Evolutionary conservation across 2,329 filamentous ascomycete species (phyloP), one percentile per base, ranked within the genome.

Genomic region (Thermoascus crustaceus): DNA sequence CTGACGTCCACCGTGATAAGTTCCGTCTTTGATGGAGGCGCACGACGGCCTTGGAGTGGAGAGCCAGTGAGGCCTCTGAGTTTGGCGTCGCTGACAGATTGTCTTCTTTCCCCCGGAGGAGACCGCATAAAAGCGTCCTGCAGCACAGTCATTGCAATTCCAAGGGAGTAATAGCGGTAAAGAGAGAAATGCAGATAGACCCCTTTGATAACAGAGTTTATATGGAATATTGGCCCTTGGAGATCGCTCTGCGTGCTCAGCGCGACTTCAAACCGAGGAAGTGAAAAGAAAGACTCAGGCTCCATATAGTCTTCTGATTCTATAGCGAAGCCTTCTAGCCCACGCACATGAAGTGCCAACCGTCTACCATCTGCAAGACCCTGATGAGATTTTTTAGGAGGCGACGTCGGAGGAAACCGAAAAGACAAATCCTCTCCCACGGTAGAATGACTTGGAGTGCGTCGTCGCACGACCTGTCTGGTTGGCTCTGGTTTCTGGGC

Each of bases 161-260:
- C 84, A 17, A 93, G 72, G 0, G 88, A 82, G 54, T 95, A 98
- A 55, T 94, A 88, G 3, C 88, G 81, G 57, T 93, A 94, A 0
- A 98, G 73, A 0, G 93, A 98, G 55, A 96, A 96, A 33, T 93
- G 82, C 5, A 94, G 53, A 41, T 85, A 77, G 2, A 98, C 64
- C 4, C 83, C 85, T 46, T 82, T 82, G 13, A 91, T 73, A 34
- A 83, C 76, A 0, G 85, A 83, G 46, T 93, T 86, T 27, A 96
- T 64, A 53, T 96, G 86, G 52, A 95, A 85, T 4, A 94, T 72
- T 0, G 87, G 84, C 0, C 88, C 89, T 51, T 94, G 85, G 19
- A 76, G 76, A 57, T 98, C 91, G 45, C 85, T 93, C 3, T 79
- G 72, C 0, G 91, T 93, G 18, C 82, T 86, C 37, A 96, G 74